Evolutionary conservation across 371 early-diverging fungal genomes (phyloP).

Genomic region (Mucor irregularis): DNA sequence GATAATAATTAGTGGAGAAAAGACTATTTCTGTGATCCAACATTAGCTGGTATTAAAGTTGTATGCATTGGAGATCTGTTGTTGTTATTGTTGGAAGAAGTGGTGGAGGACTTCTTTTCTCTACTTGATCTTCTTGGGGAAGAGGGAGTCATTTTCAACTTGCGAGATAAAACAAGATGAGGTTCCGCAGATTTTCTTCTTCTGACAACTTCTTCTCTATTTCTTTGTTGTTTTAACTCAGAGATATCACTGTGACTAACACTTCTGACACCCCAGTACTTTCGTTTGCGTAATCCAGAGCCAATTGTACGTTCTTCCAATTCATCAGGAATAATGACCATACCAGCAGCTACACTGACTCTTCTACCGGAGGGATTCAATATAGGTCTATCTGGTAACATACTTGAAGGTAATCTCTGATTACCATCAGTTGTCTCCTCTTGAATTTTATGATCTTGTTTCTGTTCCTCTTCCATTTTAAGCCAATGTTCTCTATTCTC

Average conservation of each 20-base stretch:
- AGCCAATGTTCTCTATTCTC: conserved; percentile 45
- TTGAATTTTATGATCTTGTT: neutral
- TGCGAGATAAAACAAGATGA: neutral
- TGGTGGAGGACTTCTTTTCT: neutral
- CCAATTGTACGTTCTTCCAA: conserved; percentile 45
- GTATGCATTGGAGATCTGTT: too few relatives aligned
- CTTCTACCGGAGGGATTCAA: conserved; percentile 50
- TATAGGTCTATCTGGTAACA: conserved; percentile 42
- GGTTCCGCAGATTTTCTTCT: conserved; percentile 46
- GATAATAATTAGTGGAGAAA: too few relatives aligned
- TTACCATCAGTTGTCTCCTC: conserved; percentile 9
- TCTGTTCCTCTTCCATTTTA: conserved; percentile 23
- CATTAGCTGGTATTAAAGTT: too few relatives aligned
- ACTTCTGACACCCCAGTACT: conserved; percentile 46
- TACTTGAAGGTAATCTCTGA: conserved; percentile 28
- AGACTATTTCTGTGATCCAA: too few relatives aligned
- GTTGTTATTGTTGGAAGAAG: too few relatives aligned
- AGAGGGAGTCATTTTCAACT: neutral
- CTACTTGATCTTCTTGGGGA: neutral
- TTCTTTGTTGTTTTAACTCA: conserved; percentile 2
- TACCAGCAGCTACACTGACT: conserved; percentile 59
- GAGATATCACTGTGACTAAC: conserved; percentile 39
- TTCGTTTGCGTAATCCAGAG: conserved; percentile 32
- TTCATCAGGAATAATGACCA: conserved; percentile 54
- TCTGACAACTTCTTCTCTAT: conserved; percentile 20